Evolutionary conservation across 2,329 filamentous ascomycete species (phyloP).

Genomic region (Fusarium sp.): DNA sequence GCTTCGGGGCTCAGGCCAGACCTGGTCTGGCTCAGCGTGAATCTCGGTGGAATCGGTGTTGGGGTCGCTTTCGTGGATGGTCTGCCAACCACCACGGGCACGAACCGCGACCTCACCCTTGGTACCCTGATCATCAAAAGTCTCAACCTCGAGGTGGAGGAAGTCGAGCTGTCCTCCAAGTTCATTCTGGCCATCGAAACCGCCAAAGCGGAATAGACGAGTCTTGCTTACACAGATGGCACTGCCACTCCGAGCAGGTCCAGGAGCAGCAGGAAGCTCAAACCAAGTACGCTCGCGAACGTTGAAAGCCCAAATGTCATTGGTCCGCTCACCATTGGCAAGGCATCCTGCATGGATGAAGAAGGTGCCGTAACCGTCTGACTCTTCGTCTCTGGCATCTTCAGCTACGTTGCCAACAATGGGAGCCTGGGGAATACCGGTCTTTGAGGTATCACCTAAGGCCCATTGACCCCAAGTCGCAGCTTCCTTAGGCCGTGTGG

Average conservation of each 20-base stretch:
- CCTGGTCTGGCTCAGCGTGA: conserved; percentile 48
- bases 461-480: conserved; percentile 67
- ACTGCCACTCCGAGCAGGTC: conserved; percentile 72
- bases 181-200: conserved; percentile 77
- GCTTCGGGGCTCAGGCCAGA: conserved; percentile 65
- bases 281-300: conserved; percentile 73
- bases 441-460: conserved; percentile 63
- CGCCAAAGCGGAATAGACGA: conserved; percentile 81
- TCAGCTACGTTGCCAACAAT: conserved; percentile 68
- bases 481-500: conserved; percentile 50
- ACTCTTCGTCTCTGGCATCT: conserved; percentile 68
- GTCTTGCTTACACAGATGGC: conserved; percentile 72
- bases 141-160: conserved; percentile 66
- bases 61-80: conserved; percentile 55
- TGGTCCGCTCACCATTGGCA: conserved; percentile 66
- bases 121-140: conserved; percentile 62
- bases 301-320: conserved; percentile 84
- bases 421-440: conserved; percentile 69
- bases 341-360: conserved; percentile 83
- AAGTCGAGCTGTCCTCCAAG: conserved; percentile 79
- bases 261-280: conserved; percentile 74
- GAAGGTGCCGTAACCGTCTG: conserved; percentile 73
- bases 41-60: conserved; percentile 52
- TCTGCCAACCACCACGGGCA: conserved; percentile 66
- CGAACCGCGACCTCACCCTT: conserved; percentile 62